Evolutionary conservation across 805 yeast genomes (phyloP).

Genomic region (Candida easanensis): DNA sequence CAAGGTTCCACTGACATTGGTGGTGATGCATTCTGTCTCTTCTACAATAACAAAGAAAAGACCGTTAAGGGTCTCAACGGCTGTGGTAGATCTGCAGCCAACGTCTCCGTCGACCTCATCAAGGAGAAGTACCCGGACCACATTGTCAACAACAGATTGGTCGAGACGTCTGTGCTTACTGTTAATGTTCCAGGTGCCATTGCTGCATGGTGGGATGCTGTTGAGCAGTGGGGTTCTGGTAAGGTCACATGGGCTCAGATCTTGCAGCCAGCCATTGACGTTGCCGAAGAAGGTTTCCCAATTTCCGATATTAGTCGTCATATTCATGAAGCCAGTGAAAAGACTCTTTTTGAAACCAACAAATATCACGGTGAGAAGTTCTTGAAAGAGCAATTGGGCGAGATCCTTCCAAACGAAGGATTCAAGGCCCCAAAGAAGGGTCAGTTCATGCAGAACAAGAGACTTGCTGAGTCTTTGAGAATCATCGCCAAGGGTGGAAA

Average conservation of each 20-base stretch:
- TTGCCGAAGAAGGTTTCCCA: conserved; percentile 68
- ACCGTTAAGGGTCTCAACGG: conserved; percentile 70
- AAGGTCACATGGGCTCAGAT: conserved; percentile 56
- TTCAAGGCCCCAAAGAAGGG: conserved; percentile 55
- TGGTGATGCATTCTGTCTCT: conserved; percentile 66
- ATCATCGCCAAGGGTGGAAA: conserved; percentile 55
- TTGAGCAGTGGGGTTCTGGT: conserved; percentile 71
- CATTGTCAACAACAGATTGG: conserved; percentile 47
- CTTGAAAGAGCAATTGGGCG: conserved; percentile 28
- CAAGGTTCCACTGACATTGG: conserved; percentile 65
- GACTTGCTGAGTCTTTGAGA: conserved; percentile 51
- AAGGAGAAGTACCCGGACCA: conserved; percentile 38
- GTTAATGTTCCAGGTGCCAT: conserved; percentile 78
- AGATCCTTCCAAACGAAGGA: conserved; percentile 37
- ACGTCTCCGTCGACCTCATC: conserved; percentile 46
- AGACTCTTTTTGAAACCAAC: conserved; percentile 36
- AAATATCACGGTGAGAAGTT: conserved; percentile 30
- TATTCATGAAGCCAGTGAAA: conserved; percentile 44
- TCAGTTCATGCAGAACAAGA: conserved; percentile 49
- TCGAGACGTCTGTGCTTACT: conserved; percentile 50
- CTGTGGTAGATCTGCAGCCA: conserved; percentile 64
- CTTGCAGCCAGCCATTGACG: conserved; percentile 60
- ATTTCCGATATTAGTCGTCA: conserved; percentile 57
- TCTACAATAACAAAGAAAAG: conserved; percentile 46
- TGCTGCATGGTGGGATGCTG: conserved; percentile 76